Evolutionary conservation across 163 green algal species (phyloP).

Genomic region (Chlorella variabilis): DNA sequence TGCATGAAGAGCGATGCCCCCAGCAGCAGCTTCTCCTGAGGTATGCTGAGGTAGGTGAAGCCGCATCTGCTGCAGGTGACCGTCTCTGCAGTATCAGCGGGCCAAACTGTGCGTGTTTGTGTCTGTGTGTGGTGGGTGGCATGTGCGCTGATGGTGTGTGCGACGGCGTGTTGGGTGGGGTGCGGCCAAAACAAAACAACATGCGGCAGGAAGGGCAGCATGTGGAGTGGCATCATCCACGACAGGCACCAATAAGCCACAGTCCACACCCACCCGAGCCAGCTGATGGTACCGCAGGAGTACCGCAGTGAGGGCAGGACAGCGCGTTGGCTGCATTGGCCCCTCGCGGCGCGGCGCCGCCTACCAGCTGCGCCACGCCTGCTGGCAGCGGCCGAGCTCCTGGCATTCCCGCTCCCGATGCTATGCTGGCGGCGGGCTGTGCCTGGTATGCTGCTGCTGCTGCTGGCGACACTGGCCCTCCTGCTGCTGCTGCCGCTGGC

Average conservation of each 20-base stretch:
- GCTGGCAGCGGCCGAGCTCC: not conserved
- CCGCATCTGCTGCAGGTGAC: conserved; percentile 59
- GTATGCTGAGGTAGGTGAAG: conserved; percentile 64
- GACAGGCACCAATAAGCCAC: too few relatives aligned
- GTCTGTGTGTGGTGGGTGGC: too few relatives aligned
- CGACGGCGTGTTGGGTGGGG: too few relatives aligned
- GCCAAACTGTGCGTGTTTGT: too few relatives aligned
- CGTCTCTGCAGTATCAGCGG: conserved; percentile 1
- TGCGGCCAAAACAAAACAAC: too few relatives aligned
- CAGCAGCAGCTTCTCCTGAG: conserved; percentile 73
- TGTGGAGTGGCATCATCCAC: too few relatives aligned
- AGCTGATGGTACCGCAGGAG: not conserved
- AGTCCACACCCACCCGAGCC: conserved; percentile 14
- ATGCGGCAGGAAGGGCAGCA: too few relatives aligned
- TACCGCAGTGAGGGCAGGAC: conserved; percentile 69
- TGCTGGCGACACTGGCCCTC: not conserved
- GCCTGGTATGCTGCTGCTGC: not conserved
- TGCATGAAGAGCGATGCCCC: conserved; percentile 60
- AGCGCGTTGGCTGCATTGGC: not conserved
- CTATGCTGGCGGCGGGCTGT: not conserved
- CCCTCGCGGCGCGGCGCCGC: conserved; percentile 20
- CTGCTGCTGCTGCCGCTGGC: not conserved
- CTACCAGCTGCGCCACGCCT: not conserved
- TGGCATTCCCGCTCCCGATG: not conserved
- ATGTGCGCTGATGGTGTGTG: too few relatives aligned